A percentile compares a stretch with the other conserved stretches of the same genome.
These are phyloP conservation scores for Ophiostoma montium DNA, from an alignment of 2,329 filamentous ascomycete genomes.

Conservation along the genomic window DNA sequence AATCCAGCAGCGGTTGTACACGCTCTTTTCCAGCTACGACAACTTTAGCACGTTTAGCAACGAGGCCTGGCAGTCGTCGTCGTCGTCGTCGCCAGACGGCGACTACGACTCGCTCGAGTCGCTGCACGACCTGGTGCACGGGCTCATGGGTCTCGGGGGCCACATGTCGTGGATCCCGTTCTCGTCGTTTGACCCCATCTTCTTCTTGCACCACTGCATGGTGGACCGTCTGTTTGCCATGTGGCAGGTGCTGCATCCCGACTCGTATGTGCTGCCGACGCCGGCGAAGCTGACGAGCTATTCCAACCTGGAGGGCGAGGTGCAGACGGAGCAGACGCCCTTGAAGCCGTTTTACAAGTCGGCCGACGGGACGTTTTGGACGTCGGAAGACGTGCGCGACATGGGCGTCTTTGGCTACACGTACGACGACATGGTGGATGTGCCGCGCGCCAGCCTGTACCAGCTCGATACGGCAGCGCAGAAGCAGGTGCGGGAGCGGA, in stretches of 20 bases:
- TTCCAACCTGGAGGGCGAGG: conserved; percentile 38
- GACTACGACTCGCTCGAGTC: conserved; percentile 51
- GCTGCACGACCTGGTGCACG: conserved; percentile 50
- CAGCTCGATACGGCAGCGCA: conserved; percentile 21
- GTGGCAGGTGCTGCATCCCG: conserved; percentile 61
- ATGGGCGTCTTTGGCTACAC: conserved; percentile 55
- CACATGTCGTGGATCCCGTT: conserved; percentile 59
- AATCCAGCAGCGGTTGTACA: conserved; percentile 50
- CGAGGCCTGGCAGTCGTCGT: conserved; percentile 43
- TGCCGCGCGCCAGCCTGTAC: conserved; percentile 12
- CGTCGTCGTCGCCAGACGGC: conserved; percentile 28
- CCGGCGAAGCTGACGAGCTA: conserved; percentile 44
- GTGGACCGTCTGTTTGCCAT: conserved; percentile 63
- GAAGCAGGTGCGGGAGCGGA: conserved; percentile 30
- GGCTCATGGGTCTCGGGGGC: conserved; percentile 43
- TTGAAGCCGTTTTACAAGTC: conserved; percentile 55
- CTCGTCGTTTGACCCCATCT: conserved; percentile 67
- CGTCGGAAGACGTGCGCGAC: conserved; percentile 45
- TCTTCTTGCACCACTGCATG: conserved; percentile 63
- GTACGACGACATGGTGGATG: conserved; percentile 45
- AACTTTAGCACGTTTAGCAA: conserved; percentile 58
- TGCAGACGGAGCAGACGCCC: conserved; percentile 40
- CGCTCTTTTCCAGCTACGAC: conserved; percentile 51
- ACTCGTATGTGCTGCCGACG: conserved; percentile 48
- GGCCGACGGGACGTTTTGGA: conserved; percentile 49